phyloP scores from a whole-genome alignment of 768 basidiomycete genomes.

The Panellus pusillus region DNA sequence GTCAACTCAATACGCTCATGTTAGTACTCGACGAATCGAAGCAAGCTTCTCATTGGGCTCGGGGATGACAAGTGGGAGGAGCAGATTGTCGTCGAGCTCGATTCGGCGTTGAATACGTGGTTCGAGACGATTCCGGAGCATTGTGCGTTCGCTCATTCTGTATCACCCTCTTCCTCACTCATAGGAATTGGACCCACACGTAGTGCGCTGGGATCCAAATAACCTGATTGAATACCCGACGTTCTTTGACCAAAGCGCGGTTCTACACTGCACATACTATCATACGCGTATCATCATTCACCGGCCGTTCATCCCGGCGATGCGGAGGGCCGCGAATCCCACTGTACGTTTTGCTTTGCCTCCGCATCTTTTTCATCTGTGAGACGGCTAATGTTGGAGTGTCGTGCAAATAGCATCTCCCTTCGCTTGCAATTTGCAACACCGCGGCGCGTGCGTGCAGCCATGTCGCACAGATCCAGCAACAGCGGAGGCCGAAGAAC shows the following conservation, averaged over 20 bases:
- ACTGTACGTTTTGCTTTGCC: neutral
- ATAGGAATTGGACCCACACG: no score
- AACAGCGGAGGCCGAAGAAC: conserved; percentile 24
- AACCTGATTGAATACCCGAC: neutral
- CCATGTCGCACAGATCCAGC: conserved; percentile 54
- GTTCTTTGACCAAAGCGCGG: conserved; percentile 15
- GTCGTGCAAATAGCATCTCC: conserved; percentile 33
- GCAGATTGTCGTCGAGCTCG: conserved; percentile 18
- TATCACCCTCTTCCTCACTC: neutral
- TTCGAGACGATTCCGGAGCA: conserved; percentile 10
- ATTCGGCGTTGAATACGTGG: conserved; percentile 36
- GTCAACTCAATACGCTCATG: neutral
- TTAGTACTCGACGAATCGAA: conserved; percentile 14
- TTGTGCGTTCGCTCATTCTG: neutral
- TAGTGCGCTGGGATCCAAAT: conserved; percentile 18
- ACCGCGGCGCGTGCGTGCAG: conserved; percentile 62
- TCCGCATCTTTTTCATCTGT: neutral
- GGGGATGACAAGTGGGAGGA: conserved; percentile 10
- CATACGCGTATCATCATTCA: conserved; percentile 15
- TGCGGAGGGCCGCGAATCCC: conserved; percentile 1
- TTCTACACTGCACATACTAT: conserved; percentile 12
- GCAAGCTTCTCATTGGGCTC: neutral
- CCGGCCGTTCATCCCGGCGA: conserved; percentile 18
- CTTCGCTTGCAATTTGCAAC: conserved; percentile 66
- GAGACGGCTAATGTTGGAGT: neutral